phyloP scores from a whole-genome alignment of 176 grass and related monocot species.

The Oryza glaberrima region DNA sequence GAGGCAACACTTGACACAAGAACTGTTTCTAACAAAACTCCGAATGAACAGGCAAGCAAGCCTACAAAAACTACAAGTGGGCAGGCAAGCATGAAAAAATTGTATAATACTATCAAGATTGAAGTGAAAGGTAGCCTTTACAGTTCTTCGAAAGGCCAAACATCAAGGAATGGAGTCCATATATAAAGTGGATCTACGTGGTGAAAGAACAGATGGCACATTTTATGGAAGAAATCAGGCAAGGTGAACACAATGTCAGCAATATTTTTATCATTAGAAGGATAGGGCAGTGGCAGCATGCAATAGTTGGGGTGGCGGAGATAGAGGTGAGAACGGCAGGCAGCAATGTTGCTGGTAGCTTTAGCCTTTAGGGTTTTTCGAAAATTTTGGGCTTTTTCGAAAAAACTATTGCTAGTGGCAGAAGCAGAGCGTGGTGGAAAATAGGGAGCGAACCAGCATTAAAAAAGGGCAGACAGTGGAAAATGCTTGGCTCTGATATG shows the following conservation, averaged over 20 bases:
- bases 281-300: background rate
- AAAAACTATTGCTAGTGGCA: background rate
- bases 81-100: constrained; percentile 3
- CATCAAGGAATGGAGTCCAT: background rate
- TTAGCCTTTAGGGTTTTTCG: background rate
- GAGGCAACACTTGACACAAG: constrained; percentile 7
- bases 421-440: background rate
- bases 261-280: background rate
- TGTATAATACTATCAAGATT: too few species aligned
- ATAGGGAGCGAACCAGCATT: too few species aligned
- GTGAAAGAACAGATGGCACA: background rate
- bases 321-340: background rate
- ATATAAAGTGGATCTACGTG: background rate
- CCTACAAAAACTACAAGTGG: constrained; percentile 19
- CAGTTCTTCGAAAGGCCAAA: background rate
- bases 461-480: too few species aligned
- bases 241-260: background rate
- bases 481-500: too few species aligned
- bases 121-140: background rate
- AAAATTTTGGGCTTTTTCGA: too few species aligned
- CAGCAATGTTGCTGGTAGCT: background rate
- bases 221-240: constrained; percentile 20
- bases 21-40: constrained; percentile 36
- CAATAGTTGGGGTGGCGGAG: background rate
- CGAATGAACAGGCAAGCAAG: constrained; percentile 9